A percentile compares a stretch with the other conserved stretches of the same genome.
Evolutionary conservation across 805 yeast genomes (phyloP).

Genomic region (Yarrowia sp.): DNA sequence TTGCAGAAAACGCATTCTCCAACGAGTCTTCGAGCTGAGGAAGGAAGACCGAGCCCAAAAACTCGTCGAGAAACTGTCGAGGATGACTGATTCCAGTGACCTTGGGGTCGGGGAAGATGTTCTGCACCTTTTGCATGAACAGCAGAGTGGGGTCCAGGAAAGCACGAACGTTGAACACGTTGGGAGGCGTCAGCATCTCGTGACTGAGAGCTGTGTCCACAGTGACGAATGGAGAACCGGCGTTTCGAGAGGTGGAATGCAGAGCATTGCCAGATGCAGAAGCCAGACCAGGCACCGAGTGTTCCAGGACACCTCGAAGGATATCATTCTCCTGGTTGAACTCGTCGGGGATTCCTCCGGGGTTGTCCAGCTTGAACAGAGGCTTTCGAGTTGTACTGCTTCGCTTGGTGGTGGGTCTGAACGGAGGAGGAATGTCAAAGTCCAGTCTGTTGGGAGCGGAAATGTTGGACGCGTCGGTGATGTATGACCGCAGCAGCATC

Average conservation of each 20-base stretch:
- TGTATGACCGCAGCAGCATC: slow-evolving; percentile 42
- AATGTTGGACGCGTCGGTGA: slow-evolving; percentile 31
- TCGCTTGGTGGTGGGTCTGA: slow-evolving; percentile 36
- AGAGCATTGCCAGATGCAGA: slow-evolving; percentile 39
- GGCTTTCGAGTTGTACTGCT: slow-evolving; percentile 29
- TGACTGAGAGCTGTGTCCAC: slow-evolving; percentile 59
- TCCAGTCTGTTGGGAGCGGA: slow-evolving; percentile 23
- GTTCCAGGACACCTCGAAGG: slow-evolving; percentile 50
- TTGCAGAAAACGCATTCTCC: slow-evolving; percentile 50
- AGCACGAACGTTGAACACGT: slow-evolving; percentile 75
- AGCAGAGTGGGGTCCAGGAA: slow-evolving; percentile 69
- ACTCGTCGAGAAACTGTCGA: slow-evolving; percentile 50
- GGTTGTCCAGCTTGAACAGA: slow-evolving; percentile 36
- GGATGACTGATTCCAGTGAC: slow-evolving; percentile 36
- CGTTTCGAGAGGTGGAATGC: slow-evolving; percentile 36
- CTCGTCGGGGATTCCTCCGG: slow-evolving; percentile 35
- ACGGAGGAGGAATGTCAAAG: slow-evolving; percentile 14
- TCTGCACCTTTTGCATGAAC: slow-evolving; percentile 60
- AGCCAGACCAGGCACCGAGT: slow-evolving; percentile 69
- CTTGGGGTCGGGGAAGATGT: slow-evolving; percentile 43
- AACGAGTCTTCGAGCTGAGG: slow-evolving; percentile 62
- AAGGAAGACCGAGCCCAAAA: slow-evolving; percentile 63
- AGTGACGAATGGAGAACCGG: slow-evolving; percentile 54
- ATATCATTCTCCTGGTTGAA: slow-evolving; percentile 39
- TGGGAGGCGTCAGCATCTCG: slow-evolving; percentile 64